Base-by-base conservation (phyloP, 331 rosid species). In the Cucumis variabilis region DNA sequence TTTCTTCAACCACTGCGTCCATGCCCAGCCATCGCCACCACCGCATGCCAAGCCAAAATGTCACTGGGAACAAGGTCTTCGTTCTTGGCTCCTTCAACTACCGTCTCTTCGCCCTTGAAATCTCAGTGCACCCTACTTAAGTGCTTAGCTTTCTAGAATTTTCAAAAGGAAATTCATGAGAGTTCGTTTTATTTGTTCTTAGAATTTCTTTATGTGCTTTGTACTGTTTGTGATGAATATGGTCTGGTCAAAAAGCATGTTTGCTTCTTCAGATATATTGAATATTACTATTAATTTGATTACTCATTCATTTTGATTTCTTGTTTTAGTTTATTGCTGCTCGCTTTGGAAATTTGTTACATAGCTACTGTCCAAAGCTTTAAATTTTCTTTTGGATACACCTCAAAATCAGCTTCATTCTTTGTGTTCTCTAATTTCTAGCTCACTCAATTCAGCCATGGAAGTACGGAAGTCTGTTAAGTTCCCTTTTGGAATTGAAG, bases 51-150 rank as follows among this genome's bases (percentile, higher is more conserved):
- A 94, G 98, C 91, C 98, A 97, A 87, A 92, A 91, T 85, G 92
- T 96, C 53, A 94, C 96, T 23, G 98, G 94, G 55, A 93, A 70
- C 93, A 94, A 96, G 98, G 98, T 97, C 63, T 58, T 98, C 89
- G 96, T 94, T 89, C 98, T 97, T 50, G 98, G 99, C 60, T 97
- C 99, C 87, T 97, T 97, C 83, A 98, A 97, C 83, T 94, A 94
- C 90, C 98, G 98, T 66, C 99, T 96, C 86, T 97, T 98, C 65
- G 96, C 99, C 14, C 95, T 97, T 17, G 98, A 97, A 67, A 94
- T 98, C 62, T 98, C 98, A 74, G 94, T 97, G 98, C 98, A 98
- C 68, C 99, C 99, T 30, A 97, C 98, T 89, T 98, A 96, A 96
- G 99, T 95, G 30, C 4, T 75, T 75, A 74, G 80, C 62, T 77